Evolutionary conservation across 352 stramenopile genomes (phyloP).

Genomic region (Peronospora destructor): DNA sequence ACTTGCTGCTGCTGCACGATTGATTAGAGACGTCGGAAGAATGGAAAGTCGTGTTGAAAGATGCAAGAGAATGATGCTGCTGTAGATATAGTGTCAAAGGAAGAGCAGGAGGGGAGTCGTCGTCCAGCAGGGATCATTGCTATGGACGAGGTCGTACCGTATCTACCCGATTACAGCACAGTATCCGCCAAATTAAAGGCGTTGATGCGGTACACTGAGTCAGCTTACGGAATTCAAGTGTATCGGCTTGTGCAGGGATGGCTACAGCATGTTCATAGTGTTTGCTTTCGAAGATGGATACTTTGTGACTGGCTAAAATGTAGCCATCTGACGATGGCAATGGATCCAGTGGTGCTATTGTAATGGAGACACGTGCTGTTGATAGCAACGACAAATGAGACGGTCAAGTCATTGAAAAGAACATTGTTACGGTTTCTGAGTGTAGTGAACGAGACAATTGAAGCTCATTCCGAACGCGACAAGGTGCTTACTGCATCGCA

Average conservation of each 20-base stretch:
- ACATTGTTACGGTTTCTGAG: constrained; percentile 27
- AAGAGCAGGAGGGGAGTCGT: constrained; percentile 5
- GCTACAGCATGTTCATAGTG: constrained; percentile 16
- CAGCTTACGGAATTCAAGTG: constrained; percentile 20
- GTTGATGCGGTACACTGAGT: constrained; percentile 29
- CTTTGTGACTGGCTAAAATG: constrained; percentile 23
- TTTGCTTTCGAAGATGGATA: constrained; percentile 36
- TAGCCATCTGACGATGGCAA: constrained; percentile 15
- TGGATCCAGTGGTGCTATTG: constrained; percentile 8
- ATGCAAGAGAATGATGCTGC: background rate
- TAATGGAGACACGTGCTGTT: constrained; percentile 34
- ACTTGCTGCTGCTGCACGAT: constrained; percentile 21
- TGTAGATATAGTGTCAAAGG: background rate
- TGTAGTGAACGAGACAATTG: constrained; percentile 7
- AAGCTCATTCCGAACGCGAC: constrained; percentile 1
- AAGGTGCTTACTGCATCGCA: background rate
- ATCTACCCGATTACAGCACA: constrained; percentile 42
- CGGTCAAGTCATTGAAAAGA: constrained; percentile 18
- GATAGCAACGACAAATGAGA: constrained; percentile 31
- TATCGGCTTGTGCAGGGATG: constrained; percentile 25
- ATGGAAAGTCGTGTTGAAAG: constrained; percentile 17
- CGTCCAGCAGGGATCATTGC: constrained; percentile 11
- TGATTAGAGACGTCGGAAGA: constrained; percentile 20
- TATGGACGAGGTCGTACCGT: constrained; percentile 35
- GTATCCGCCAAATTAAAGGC: constrained; percentile 23